phyloP scores from a whole-genome alignment of 176 grass and related monocot genomes.

The Carex pumila region DNA sequence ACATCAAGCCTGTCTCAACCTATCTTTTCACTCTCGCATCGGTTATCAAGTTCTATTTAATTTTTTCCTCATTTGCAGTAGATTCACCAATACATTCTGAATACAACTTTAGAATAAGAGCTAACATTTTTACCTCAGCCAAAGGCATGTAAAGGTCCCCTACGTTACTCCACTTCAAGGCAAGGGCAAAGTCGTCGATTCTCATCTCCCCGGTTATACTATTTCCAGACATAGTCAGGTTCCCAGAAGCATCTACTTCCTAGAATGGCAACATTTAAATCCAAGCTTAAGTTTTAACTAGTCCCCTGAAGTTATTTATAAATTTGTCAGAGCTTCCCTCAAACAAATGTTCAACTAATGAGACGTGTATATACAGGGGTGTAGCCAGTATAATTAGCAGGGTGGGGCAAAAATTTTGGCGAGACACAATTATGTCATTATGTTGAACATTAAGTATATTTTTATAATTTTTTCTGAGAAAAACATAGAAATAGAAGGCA shows the following conservation, averaged over 20 bases:
- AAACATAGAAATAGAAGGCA: no score
- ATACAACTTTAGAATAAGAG: neutral
- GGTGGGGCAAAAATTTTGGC: no score
- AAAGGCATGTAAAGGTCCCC: conserved; percentile 83
- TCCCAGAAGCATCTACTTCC: conserved; percentile 65
- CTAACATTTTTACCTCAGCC: conserved; percentile 51
- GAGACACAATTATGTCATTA: no score
- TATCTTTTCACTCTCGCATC: neutral
- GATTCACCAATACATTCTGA: neutral
- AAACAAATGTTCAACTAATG: conserved; percentile 1
- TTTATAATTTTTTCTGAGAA: no score
- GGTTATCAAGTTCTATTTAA: neutral
- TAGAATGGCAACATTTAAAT: conserved; percentile 26
- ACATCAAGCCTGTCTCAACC: no score
- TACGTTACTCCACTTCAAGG: conserved; percentile 79
- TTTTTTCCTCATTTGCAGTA: neutral
- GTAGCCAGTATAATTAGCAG: no score
- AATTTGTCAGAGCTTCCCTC: neutral
- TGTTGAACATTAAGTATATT: no score
- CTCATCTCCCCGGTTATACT: conserved; percentile 59
- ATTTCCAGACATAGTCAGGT: conserved; percentile 49
- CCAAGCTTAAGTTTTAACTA: neutral
- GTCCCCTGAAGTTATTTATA: neutral
- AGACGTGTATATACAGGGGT: neutral
- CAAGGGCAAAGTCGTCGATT: conserved; percentile 66